Evolutionary conservation across 129 eudicot species (phyloP).

Genomic region (Mikania micrantha): DNA sequence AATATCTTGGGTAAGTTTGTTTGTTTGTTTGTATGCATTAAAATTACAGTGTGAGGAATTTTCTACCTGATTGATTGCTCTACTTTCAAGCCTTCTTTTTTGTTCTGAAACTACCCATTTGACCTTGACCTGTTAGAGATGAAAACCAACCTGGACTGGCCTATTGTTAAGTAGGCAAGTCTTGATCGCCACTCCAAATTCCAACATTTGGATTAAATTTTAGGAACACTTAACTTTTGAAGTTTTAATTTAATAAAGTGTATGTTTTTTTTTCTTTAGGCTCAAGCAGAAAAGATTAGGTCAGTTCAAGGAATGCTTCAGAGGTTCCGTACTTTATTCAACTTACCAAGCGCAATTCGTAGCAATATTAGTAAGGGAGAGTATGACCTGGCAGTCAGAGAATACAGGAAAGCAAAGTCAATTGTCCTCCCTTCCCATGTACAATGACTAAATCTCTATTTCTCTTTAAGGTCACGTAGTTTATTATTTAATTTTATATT

Average conservation of each 20-base stretch:
- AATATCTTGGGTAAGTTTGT: too few species aligned
- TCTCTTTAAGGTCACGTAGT: neutral
- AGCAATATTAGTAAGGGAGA: conserved; percentile 90
- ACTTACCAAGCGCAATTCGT: conserved; percentile 95
- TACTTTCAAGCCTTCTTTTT: neutral
- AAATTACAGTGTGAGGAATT: neutral
- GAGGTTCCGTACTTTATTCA: conserved; percentile 88
- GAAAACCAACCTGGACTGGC: neutral
- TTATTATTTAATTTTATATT: neutral
- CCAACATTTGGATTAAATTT: neutral
- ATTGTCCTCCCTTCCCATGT: conserved; percentile 98
- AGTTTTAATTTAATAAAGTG: neutral
- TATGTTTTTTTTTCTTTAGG: conserved; percentile 36
- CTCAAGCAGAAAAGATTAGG: conserved; percentile 97
- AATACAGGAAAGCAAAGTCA: conserved; percentile 98
- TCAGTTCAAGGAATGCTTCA: conserved; percentile 99
- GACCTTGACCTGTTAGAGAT: neutral
- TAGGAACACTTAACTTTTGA: neutral
- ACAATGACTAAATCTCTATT: conserved; percentile 16
- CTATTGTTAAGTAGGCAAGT: neutral
- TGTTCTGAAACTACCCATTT: neutral
- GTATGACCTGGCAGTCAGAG: conserved; percentile 96
- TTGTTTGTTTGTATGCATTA: neutral
- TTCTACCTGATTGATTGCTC: neutral
- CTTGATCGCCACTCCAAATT: neutral